A percentile compares a stretch with the other conserved stretches of the same genome.
Conservation (phyloP, 1,139 yeast genomes). For the Diutina scorzettiae region DNA sequence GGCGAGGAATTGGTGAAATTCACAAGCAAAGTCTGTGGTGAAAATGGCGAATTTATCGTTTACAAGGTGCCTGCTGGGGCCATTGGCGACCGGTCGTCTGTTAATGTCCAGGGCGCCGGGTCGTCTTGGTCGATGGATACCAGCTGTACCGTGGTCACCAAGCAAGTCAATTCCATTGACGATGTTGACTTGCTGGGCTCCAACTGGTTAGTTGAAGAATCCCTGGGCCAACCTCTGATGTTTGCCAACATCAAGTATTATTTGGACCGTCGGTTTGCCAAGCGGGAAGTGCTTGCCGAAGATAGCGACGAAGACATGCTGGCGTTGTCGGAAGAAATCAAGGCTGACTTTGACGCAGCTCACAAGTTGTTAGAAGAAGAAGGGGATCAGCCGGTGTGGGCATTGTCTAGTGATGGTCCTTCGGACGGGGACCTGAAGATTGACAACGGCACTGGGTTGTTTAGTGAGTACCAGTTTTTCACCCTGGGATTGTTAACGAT, state of each 20-base stretch:
- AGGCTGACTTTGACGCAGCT: constrained; percentile 1
- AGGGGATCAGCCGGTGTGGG: constrained; percentile 1
- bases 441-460: not conserved
- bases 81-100: not conserved
- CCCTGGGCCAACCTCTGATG: not conserved
- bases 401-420: not conserved
- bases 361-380: constrained; percentile 1
- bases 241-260: not conserved
- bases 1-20: not conserved
- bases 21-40: not conserved
- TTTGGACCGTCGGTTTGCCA: not conserved
- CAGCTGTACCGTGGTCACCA: not conserved
- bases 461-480: constrained; percentile 3
- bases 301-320: constrained; percentile 1
- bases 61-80: not conserved
- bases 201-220: not conserved
- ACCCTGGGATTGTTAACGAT: constrained; percentile 53
- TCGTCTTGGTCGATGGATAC: not conserved
- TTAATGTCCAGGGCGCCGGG: not conserved
- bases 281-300: not conserved
- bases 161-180: not conserved
- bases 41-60: not conserved
- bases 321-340: not conserved
- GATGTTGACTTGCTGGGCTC: not conserved
- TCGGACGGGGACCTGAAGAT: not conserved